Base-by-base conservation (phyloP, 352 stramenopile species). In the Thraustochytrium striatum region DNA sequence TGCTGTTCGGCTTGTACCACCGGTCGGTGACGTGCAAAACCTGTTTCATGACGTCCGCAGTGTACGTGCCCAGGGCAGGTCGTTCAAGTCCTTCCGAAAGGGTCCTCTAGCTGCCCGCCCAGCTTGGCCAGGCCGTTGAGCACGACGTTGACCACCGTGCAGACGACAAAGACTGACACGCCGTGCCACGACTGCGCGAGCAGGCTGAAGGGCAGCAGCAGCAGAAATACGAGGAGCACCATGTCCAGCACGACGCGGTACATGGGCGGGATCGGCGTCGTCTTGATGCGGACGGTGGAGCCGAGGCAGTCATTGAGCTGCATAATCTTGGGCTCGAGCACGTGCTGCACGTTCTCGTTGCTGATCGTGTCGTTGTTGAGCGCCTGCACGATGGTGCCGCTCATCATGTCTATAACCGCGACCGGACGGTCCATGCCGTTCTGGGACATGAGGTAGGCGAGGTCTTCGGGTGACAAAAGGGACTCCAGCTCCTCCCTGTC, bases 61-160 rank as follows among this genome's bases (percentile, higher is more conserved):
- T 75, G 47, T 75, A 75, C n/a, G 28, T 25, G 1, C 65, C 65
- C 2, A 75, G 35, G 65, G 65, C 3, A 75, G 52, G 52, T 75
- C 52, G 50, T 75, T 75, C n/a, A 38, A 43, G 41, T 58, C 65
- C n/a, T 75, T 38, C 21, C 52, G 41, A 50, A 75, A 75, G 65
- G 65, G 36, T 75, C 61, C 41, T 75, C 65, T 43, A 75, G 43
- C 30, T 75, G 65, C 0, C 28, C 52, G 1, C 32, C 65, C 11
- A 75, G 65, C 21, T 61, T 72, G 19, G 65, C 65, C 41, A 75
- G 65, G 3, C 65, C 65, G 65, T 75, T 75, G 19, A 75, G 43
- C 19, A 75, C 65, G 50, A 30, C 41, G 65, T 38, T 75, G 32
- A 61, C 61, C 65, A 75, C 65, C 21, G 65, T 75, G 65, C 65